phyloP scores from a whole-genome alignment of 2,329 filamentous ascomycete genomes.

The Pyricularia sp. region DNA sequence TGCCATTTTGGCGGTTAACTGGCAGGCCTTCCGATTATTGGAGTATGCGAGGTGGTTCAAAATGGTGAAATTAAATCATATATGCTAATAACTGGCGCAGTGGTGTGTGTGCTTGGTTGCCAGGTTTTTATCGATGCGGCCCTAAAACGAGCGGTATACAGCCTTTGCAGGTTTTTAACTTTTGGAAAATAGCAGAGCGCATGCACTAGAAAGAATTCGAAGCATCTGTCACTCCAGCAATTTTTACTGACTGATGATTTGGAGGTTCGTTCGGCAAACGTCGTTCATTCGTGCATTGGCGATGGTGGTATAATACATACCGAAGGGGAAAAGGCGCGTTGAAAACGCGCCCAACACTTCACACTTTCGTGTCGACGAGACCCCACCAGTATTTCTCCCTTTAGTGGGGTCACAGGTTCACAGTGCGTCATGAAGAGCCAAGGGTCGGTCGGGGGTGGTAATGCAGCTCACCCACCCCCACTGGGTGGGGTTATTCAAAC shows the following conservation, averaged over 20 bases:
- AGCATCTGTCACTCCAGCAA: background rate
- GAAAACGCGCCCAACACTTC: background rate
- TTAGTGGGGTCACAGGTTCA: background rate
- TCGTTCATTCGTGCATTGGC: background rate
- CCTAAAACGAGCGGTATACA: background rate
- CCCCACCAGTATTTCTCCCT: background rate
- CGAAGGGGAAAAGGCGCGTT: background rate
- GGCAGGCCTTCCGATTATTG: background rate
- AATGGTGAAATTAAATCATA: background rate
- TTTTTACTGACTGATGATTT: background rate
- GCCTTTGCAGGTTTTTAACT: background rate
- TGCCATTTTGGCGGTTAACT: background rate
- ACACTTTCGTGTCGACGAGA: background rate
- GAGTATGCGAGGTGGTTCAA: background rate
- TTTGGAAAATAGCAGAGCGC: background rate
- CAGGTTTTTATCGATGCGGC: background rate
- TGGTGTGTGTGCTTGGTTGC: background rate
- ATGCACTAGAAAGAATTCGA: background rate
- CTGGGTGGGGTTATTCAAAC: background rate
- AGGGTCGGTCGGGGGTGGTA: background rate
- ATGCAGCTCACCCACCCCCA: background rate
- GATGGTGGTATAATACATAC: background rate
- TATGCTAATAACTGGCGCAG: background rate
- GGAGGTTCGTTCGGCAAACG: background rate
- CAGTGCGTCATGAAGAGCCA: background rate